A percentile compares a stretch with the other conserved stretches of the same genome.
These are phyloP conservation scores for Ophiostoma quercus DNA, from an alignment of 2,329 filamentous ascomycete species.

Conservation along the genomic window DNA sequence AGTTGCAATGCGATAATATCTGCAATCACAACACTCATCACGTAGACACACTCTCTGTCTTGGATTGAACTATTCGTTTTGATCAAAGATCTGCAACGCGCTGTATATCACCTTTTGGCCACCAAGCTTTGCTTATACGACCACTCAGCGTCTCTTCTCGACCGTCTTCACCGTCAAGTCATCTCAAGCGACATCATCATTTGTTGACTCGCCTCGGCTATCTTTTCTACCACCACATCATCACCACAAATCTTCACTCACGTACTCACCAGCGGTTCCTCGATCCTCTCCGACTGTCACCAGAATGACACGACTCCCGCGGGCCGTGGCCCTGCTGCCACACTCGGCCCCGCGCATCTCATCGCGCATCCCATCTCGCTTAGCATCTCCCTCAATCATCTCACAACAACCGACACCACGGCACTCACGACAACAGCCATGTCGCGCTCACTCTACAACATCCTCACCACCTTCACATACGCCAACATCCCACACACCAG, in stretches of 20 bases:
- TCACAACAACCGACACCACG: not conserved
- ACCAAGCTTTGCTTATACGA: not conserved
- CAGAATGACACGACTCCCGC: constrained; percentile 23
- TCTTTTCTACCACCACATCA: not conserved
- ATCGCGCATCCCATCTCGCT: not conserved
- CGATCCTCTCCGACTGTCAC: not conserved
- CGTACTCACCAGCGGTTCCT: no score
- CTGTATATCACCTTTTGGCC: not conserved
- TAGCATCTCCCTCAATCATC: not conserved
- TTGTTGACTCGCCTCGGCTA: not conserved
- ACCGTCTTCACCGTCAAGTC: no score
- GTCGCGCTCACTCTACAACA: not conserved
- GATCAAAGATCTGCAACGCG: not conserved
- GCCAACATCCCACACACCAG: not conserved
- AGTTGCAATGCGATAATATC: not conserved
- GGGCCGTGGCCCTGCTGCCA: constrained; percentile 14
- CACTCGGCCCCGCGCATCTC: not conserved
- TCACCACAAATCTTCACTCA: no score
- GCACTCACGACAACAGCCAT: not conserved
- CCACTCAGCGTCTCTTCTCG: no score
- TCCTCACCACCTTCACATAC: not conserved
- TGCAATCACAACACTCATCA: not conserved
- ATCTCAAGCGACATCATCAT: not conserved
- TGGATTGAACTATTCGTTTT: not conserved
- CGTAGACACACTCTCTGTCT: not conserved